Conservation (phyloP, 2,329 filamentous ascomycete genomes). For the Orbilia javanica region DNA sequence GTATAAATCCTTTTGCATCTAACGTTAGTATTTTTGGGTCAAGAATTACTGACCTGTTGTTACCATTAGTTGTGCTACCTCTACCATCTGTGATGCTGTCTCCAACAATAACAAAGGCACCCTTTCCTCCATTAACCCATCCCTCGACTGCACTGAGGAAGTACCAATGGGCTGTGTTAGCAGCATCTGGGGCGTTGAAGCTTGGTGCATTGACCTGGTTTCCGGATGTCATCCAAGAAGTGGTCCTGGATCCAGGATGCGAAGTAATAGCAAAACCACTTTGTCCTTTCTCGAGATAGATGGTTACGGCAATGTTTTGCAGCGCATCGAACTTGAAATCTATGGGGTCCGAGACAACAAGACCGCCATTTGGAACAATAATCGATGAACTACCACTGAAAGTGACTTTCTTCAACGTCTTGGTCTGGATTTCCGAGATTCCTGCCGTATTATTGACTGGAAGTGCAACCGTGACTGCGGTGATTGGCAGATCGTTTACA, state of each 20-base stretch:
- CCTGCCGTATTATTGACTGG: slow-evolving; percentile 71
- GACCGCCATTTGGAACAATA: slow-evolving; percentile 71
- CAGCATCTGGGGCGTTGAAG: slow-evolving; percentile 65
- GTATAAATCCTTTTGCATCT: background rate
- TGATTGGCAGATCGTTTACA: slow-evolving; percentile 72
- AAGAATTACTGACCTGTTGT: slow-evolving; percentile 68
- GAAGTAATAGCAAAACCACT: slow-evolving; percentile 72
- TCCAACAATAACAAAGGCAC: slow-evolving; percentile 71
- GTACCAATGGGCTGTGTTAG: slow-evolving; percentile 69
- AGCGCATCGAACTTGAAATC: slow-evolving; percentile 70
- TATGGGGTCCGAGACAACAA: slow-evolving; percentile 74
- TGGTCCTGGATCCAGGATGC: slow-evolving; percentile 76
- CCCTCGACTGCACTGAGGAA: slow-evolving; percentile 73
- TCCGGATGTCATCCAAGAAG: slow-evolving; percentile 72
- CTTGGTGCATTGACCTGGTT: slow-evolving; percentile 70
- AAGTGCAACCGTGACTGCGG: slow-evolving; percentile 72
- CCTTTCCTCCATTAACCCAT: slow-evolving; percentile 66
- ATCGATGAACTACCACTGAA: slow-evolving; percentile 71
- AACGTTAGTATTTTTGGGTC: background rate
- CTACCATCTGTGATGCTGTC: slow-evolving; percentile 77
- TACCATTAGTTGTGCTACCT: slow-evolving; percentile 72
- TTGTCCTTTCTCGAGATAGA: slow-evolving; percentile 73
- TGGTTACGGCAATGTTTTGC: slow-evolving; percentile 71
- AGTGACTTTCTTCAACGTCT: slow-evolving; percentile 70
- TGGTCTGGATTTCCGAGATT: slow-evolving; percentile 69